Evolutionary conservation across 257 asterid genomes (phyloP).

Genomic region (Solanum bukasovii): DNA sequence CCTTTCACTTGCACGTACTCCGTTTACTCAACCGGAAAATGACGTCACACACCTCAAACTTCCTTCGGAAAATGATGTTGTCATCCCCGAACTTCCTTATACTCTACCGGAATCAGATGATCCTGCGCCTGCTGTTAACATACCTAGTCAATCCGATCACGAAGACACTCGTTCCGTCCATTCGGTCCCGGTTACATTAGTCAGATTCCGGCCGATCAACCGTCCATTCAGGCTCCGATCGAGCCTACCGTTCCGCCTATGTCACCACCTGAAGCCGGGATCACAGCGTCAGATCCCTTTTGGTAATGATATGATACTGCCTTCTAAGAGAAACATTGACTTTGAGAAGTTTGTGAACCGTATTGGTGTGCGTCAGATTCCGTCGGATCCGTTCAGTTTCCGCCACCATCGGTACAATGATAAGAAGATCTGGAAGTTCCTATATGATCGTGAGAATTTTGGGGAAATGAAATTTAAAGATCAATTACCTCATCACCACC

Average conservation of each 20-base stretch:
- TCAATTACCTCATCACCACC: constrained; percentile 8
- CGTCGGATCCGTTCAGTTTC: constrained; percentile 16
- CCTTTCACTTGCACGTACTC: constrained; percentile 2
- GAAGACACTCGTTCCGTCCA: constrained; percentile 7
- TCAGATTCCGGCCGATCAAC: constrained; percentile 34
- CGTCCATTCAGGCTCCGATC: constrained; percentile 30
- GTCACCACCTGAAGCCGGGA: constrained; percentile 10
- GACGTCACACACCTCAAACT: background rate
- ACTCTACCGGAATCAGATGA: constrained; percentile 5
- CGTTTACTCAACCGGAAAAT: background rate
- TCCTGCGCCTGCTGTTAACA: constrained; percentile 5
- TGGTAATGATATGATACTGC: constrained; percentile 34
- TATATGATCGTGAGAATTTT: background rate
- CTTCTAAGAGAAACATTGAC: constrained; percentile 30
- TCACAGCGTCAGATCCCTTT: constrained; percentile 15
- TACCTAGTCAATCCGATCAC: constrained; percentile 14
- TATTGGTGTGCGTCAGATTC: constrained; percentile 11
- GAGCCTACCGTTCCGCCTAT: background rate
- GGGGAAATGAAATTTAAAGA: background rate
- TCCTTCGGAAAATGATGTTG: background rate
- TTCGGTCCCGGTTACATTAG: constrained; percentile 11
- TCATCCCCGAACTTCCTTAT: background rate
- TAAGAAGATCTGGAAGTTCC: background rate
- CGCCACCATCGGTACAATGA: constrained; percentile 11
- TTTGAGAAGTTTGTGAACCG: constrained; percentile 9